These are phyloP conservation scores for Rhizophora apiculata DNA, from an alignment of 345 rosid genomes.

Conservation along the genomic window DNA sequence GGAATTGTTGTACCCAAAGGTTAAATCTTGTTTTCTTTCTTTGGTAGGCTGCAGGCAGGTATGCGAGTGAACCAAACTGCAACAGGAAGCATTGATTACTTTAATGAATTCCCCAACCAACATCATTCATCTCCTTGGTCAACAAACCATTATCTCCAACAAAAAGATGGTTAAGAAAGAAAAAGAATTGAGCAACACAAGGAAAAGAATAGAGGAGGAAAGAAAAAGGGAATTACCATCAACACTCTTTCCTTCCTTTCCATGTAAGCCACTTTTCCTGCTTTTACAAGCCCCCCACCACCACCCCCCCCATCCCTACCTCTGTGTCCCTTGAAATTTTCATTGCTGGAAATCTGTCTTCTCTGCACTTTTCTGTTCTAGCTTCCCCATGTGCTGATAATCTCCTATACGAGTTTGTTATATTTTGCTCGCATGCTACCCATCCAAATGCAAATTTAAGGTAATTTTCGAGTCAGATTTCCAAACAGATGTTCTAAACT, in stretches of 20 bases:
- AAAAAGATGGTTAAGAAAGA: conserved; percentile 6
- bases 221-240: conserved; percentile 11
- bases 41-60: neutral
- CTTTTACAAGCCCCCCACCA: neutral
- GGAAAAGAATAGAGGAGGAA: conserved; percentile 4
- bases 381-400: neutral
- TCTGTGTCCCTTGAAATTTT: conserved; percentile 17
- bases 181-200: conserved; percentile 12
- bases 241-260: conserved; percentile 27
- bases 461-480: neutral
- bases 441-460: conserved; percentile 3
- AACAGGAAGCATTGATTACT: conserved; percentile 36
- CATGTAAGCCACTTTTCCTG: conserved; percentile 20
- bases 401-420: neutral
- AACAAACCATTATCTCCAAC: conserved; percentile 36
- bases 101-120: conserved; percentile 46
- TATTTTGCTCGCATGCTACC: neutral
- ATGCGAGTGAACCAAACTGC: conserved; percentile 8
- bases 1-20: neutral
- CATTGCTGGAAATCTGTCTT: neutral
- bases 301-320: neutral
- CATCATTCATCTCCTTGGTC: conserved; percentile 23
- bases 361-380: neutral
- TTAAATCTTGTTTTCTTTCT: neutral
- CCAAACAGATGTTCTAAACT: no score